Percentiles rank a stretch among this genome's conserved stretches.
phyloP scores from a whole-genome alignment of 805 yeast species.

The Metschnikowia arizonensis region DNA sequence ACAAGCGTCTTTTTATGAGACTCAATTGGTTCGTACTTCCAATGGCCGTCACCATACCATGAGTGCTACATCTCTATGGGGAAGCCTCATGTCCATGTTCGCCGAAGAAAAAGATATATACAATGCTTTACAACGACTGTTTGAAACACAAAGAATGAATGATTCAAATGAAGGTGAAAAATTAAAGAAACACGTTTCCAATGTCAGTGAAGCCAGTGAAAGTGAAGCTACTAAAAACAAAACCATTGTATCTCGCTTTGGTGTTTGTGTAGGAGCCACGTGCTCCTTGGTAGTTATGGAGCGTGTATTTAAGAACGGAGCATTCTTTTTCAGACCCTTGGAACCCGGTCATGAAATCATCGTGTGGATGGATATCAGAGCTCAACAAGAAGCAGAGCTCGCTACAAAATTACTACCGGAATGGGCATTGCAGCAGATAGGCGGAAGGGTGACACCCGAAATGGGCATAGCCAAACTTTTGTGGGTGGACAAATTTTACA shows the following conservation, averaged over 20 bases:
- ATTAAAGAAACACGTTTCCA: not conserved
- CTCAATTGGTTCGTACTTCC: constrained; percentile 8
- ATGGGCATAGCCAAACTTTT: constrained; percentile 54
- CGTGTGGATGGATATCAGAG: constrained; percentile 58
- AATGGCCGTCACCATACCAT: constrained; percentile 13
- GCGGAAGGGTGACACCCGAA: constrained; percentile 50
- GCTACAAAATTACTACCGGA: constrained; percentile 25
- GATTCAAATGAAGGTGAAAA: not conserved
- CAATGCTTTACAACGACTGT: not conserved
- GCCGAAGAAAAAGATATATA: not conserved
- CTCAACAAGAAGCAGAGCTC: constrained; percentile 28
- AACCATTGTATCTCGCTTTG: not conserved
- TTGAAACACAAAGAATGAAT: not conserved
- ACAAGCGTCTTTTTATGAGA: constrained; percentile 7
- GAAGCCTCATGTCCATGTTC: constrained; percentile 10
- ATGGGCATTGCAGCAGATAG: constrained; percentile 26
- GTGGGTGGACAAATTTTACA: constrained; percentile 29
- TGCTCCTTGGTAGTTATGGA: constrained; percentile 52
- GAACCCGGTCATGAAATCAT: constrained; percentile 38
- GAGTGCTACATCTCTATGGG: constrained; percentile 14
- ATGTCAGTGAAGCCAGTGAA: not conserved
- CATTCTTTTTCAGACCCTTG: constrained; percentile 30
- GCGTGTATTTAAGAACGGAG: constrained; percentile 13
- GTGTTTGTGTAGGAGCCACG: constrained; percentile 47
- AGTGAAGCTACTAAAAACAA: no score